Evolutionary conservation across 768 basidiomycete species (phyloP).

Genomic region (Tylopilus balloui): DNA sequence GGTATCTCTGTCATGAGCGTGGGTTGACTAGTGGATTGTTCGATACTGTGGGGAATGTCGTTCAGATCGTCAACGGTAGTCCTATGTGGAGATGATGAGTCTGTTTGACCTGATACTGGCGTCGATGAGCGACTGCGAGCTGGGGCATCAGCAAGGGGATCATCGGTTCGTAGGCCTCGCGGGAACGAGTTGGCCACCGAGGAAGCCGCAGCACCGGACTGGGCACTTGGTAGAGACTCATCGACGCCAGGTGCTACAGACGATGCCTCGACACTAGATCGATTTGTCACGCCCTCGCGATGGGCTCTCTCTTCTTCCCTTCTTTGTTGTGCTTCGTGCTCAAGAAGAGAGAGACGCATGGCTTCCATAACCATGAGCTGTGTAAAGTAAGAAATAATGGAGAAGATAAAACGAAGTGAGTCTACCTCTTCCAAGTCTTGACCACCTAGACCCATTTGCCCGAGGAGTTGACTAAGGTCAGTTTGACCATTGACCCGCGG

Average conservation of each 20-base stretch:
- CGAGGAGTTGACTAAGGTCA: conserved; percentile 60
- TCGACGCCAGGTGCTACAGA: conserved; percentile 3
- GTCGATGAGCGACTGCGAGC: conserved; percentile 27
- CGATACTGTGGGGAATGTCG: conserved; percentile 27
- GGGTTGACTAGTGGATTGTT: conserved; percentile 18
- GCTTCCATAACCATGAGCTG: conserved; percentile 99
- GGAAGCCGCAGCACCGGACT: conserved; percentile 3
- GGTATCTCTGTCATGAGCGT: conserved; percentile 15
- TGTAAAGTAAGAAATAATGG: conserved; percentile 10
- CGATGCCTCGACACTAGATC: conserved; percentile 30
- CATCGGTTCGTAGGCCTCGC: conserved; percentile 13
- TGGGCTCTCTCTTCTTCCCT: conserved; percentile 69
- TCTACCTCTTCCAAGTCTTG: conserved; percentile 90
- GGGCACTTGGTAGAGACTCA: conserved; percentile 4
- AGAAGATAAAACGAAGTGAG: conserved; percentile 21
- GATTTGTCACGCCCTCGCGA: conserved; percentile 38
- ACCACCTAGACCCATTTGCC: conserved; percentile 66
- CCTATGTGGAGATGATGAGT: conserved; percentile 26
- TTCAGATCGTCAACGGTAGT: conserved; percentile 26
- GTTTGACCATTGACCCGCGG: conserved; percentile 45
- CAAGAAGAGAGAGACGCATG: conserved; percentile 90
- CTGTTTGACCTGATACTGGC: conserved; percentile 35
- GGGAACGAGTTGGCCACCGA: neutral
- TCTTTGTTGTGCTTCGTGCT: conserved; percentile 91
- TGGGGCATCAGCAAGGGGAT: conserved; percentile 6